Evolutionary conservation across 441 rosid species (phyloP), one percentile per base, ranked within the genome.

Genomic region (Hura crepitans): DNA sequence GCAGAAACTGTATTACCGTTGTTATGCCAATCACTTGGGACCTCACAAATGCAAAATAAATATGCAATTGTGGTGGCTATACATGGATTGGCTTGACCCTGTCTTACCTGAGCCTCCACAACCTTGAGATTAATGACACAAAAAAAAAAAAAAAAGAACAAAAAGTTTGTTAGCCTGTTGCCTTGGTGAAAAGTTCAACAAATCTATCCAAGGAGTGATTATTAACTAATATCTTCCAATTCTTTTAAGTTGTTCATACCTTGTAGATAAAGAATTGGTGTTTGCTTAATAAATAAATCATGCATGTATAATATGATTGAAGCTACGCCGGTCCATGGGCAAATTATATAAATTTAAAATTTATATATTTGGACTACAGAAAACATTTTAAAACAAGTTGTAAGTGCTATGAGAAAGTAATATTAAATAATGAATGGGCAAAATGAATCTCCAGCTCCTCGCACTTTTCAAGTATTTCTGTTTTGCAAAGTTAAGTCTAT

Each of bases 1-100:
- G 18, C 30, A 33, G 51, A 8, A 55, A 22, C 49, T 35, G 30
- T 72, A 30, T 27, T 30, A 23, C 60, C 47, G 22, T 35, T 55
- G 68, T 37, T 17, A 49, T 66, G 59, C 65, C 68, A 59, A 46
- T 70, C 14, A 18, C 61, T n/a, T n/a, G n/a, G n/a, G n/a, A n/a
- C n/a, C n/a, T 69, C 43, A 47, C 49, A 57, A 25, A 54, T 65
- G 56, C 23, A 50, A 74, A 14, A 62, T 27, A 69, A n/a, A 60
- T 69, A 27, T 68, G n/a, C 72, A 55, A 42, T 68, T 64, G 64
- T 72, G 30, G 65, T 71, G 73, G 5, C 2, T 33, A 57, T 49
- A 58, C 67, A 62, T 51, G 72, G 28, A 74, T 51, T 27, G 78
- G 14, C 43, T 63, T 47, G 37, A 55, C 39, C 50, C 49, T 45